These are phyloP conservation scores for Amanita exitialis DNA, from an alignment of 768 basidiomycete genomes.

Conservation along the genomic window DNA sequence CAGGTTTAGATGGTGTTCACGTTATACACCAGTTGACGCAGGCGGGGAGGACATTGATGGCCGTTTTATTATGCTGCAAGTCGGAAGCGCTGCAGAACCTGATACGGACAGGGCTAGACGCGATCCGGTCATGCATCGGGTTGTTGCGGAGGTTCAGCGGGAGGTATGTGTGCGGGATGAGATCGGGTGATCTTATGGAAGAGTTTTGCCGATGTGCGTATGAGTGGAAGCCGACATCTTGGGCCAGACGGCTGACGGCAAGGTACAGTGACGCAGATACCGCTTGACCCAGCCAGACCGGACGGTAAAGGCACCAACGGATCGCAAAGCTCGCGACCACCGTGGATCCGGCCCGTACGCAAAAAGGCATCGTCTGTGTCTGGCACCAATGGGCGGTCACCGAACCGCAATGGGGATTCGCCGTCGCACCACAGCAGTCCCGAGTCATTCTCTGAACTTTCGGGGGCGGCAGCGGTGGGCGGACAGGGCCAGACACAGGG, in stretches of 20 bases:
- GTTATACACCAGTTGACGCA: constrained; percentile 94
- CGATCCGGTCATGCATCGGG: constrained; percentile 79
- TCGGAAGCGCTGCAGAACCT: constrained; percentile 65
- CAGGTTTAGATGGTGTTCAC: constrained; percentile 71
- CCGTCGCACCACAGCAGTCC: constrained; percentile 48
- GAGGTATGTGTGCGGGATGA: constrained; percentile 83
- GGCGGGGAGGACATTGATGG: constrained; percentile 84
- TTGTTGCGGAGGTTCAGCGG: constrained; percentile 85
- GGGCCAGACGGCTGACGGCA: background rate
- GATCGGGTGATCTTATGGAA: constrained; percentile 89
- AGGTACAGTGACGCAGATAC: constrained; percentile 67
- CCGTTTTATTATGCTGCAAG: constrained; percentile 81
- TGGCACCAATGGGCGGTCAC: constrained; percentile 24
- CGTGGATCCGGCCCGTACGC: constrained; percentile 85
- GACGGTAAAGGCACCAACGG: constrained; percentile 30
- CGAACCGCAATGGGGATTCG: constrained; percentile 29
- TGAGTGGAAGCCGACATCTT: background rate
- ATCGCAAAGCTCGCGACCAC: constrained; percentile 36
- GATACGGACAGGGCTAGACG: constrained; percentile 77
- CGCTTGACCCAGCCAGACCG: constrained; percentile 59
- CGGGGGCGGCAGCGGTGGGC: constrained; percentile 13
- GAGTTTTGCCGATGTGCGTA: constrained; percentile 81
- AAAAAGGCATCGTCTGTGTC: constrained; percentile 59
- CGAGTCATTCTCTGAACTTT: constrained; percentile 60
- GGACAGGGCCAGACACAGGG: background rate